These are phyloP conservation scores for Cokeromyces recurvatus DNA, from an alignment of 371 early-diverging fungal species.

Conservation along the genomic window DNA sequence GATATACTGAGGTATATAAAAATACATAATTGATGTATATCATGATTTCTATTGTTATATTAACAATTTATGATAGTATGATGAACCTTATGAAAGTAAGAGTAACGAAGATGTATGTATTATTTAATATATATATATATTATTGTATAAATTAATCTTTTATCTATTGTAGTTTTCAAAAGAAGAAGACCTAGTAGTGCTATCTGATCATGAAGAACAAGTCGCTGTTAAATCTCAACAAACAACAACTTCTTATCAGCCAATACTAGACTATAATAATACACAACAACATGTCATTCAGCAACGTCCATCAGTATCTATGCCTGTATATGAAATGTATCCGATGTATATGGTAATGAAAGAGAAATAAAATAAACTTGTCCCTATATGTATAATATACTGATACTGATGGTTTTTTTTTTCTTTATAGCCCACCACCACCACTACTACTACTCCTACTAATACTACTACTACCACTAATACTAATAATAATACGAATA, in stretches of 20 bases:
- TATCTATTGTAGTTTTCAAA: neutral
- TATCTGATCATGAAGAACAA: neutral
- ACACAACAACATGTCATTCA: no score
- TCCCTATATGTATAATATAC: no score
- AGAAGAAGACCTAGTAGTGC: neutral
- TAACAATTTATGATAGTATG: slow-evolving; percentile 33
- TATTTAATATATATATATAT: no score
- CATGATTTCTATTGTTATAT: neutral
- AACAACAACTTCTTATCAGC: no score
- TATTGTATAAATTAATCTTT: no score
- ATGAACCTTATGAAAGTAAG: slow-evolving; percentile 57
- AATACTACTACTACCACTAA: no score
- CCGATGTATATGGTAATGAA: slow-evolving; percentile 9
- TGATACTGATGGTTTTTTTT: neutral
- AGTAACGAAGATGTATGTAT: slow-evolving; percentile 55
- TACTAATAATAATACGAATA: no score
- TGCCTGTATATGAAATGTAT: slow-evolving; percentile 1
- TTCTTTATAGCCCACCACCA: no score
- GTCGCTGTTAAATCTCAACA: neutral
- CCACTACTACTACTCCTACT: no score
- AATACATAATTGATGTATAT: neutral
- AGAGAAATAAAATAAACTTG: no score
- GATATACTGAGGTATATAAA: slow-evolving; percentile 73
- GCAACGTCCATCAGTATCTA: no score
- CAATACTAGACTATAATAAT: no score